Conservation (phyloP, 2,329 filamentous ascomycete genomes). For the Arthrinium puccinioides region DNA sequence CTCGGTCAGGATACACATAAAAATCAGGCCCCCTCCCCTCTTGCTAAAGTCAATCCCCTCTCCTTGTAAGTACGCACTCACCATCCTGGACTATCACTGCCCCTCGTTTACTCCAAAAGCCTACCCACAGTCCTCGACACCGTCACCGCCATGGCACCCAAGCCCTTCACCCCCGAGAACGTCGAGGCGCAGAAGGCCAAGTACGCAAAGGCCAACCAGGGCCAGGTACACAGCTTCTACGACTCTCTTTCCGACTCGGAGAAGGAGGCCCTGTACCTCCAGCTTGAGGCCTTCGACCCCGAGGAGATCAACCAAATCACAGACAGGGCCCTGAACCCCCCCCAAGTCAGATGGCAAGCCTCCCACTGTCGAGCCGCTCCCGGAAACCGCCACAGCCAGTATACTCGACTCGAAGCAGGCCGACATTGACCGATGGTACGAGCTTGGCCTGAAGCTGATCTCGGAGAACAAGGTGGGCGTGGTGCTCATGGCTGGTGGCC, state of each 20-base stretch:
- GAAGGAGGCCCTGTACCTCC: constrained; percentile 71
- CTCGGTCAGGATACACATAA: too few species aligned
- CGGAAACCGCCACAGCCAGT: constrained; percentile 77
- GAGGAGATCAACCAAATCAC: constrained; percentile 82
- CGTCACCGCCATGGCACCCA: constrained; percentile 27
- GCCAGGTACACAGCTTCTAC: constrained; percentile 82
- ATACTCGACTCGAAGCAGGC: constrained; percentile 80
- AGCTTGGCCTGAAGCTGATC: constrained; percentile 72
- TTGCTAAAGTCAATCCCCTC: too few species aligned
- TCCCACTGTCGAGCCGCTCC: constrained; percentile 66
- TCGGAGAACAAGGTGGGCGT: constrained; percentile 72
- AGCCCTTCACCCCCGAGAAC: constrained; percentile 57
- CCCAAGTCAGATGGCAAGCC: constrained; percentile 49
- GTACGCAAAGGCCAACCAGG: constrained; percentile 69
- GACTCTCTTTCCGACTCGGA: constrained; percentile 68
- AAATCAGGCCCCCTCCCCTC: too few species aligned
- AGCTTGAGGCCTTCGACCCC: constrained; percentile 77
- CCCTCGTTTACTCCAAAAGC: too few species aligned
- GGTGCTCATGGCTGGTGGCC: constrained; percentile 93
- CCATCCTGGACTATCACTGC: too few species aligned
- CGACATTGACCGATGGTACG: constrained; percentile 79
- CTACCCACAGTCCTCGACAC: too few species aligned
- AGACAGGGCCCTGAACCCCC: constrained; percentile 72
- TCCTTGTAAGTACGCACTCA: too few species aligned
- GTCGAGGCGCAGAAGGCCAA: constrained; percentile 61